phyloP scores from a whole-genome alignment of 1,284 basidiomycete species.

The Schizopora paradoxa region DNA sequence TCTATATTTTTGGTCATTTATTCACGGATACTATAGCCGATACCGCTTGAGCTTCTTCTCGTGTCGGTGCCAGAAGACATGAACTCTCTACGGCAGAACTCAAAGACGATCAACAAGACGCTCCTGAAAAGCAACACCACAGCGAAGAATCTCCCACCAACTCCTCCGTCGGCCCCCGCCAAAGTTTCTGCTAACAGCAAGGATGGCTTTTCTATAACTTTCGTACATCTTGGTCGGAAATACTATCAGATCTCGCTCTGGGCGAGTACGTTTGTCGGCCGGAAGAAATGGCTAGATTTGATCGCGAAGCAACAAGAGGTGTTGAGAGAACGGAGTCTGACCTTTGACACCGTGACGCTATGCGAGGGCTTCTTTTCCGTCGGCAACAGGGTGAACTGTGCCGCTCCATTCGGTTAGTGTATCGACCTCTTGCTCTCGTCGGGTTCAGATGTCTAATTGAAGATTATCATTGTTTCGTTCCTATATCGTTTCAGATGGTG shows the following conservation, averaged over 20 bases:
- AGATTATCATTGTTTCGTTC: constrained; percentile 4
- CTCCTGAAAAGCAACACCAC: constrained; percentile 45
- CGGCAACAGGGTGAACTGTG: constrained; percentile 85
- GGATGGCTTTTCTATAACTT: constrained; percentile 88
- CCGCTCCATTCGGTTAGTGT: constrained; percentile 86
- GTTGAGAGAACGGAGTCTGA: constrained; percentile 78
- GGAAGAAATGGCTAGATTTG: constrained; percentile 93
- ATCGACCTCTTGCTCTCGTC: neutral
- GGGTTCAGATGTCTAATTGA: neutral
- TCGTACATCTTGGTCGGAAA: constrained; percentile 90
- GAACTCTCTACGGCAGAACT: constrained; percentile 9
- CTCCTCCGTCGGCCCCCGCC: constrained; percentile 31
- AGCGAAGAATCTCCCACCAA: constrained; percentile 41
- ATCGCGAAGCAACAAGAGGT: constrained; percentile 88
- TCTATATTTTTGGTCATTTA: constrained; percentile 13
- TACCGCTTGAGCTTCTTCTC: constrained; percentile 90
- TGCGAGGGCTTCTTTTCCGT: constrained; percentile 88
- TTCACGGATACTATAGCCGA: constrained; percentile 54
- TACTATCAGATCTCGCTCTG: constrained; percentile 92
- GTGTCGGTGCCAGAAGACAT: constrained; percentile 77
- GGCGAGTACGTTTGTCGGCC: constrained; percentile 81
- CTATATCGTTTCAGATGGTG: constrained; percentile 52
- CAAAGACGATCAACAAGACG: constrained; percentile 25
- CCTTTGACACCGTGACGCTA: constrained; percentile 85
- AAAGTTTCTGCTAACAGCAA: constrained; percentile 54